Conservation (phyloP, 768 basidiomycete genomes). For the Sarcodon sp. region DNA sequence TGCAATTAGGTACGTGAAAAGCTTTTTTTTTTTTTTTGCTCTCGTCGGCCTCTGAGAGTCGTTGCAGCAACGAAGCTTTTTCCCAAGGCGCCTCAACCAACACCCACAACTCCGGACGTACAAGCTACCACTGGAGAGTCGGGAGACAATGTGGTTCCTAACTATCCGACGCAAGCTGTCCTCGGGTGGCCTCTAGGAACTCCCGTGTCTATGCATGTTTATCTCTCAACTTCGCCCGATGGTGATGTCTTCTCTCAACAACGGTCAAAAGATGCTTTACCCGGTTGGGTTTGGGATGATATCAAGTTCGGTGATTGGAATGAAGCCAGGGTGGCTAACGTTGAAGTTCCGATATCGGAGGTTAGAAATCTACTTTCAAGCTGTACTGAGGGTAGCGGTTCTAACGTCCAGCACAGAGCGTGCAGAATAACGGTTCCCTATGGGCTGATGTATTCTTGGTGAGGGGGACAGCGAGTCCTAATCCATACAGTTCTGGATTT, state of each 20-base stretch:
- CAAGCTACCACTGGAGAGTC: background rate
- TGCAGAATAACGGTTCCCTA: conserved; percentile 65
- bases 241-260: conserved; percentile 46
- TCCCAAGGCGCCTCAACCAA: conserved; percentile 16
- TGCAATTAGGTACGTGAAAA: conserved; percentile 42
- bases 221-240: conserved; percentile 53
- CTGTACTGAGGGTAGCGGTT: background rate
- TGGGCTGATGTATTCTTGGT: conserved; percentile 79
- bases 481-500: conserved; percentile 44
- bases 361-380: conserved; percentile 24
- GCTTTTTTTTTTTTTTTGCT: too few species aligned
- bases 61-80: conserved; percentile 33
- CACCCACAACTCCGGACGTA: conserved; percentile 18
- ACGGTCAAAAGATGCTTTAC: conserved; percentile 39
- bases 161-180: conserved; percentile 20
- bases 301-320: conserved; percentile 70
- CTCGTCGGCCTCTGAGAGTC: conserved; percentile 1
- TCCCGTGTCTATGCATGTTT: conserved; percentile 57
- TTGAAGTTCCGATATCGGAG: conserved; percentile 53
- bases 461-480: conserved; percentile 48
- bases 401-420: conserved; percentile 30
- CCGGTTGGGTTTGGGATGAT: conserved; percentile 65
- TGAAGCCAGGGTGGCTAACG: conserved; percentile 40
- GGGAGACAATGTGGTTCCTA: conserved; percentile 5
- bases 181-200: conserved; percentile 52